Evolutionary conservation across 2,329 filamentous ascomycete species (phyloP), one percentile per base, ranked within the genome.

Genomic region (Didymella glomerata): DNA sequence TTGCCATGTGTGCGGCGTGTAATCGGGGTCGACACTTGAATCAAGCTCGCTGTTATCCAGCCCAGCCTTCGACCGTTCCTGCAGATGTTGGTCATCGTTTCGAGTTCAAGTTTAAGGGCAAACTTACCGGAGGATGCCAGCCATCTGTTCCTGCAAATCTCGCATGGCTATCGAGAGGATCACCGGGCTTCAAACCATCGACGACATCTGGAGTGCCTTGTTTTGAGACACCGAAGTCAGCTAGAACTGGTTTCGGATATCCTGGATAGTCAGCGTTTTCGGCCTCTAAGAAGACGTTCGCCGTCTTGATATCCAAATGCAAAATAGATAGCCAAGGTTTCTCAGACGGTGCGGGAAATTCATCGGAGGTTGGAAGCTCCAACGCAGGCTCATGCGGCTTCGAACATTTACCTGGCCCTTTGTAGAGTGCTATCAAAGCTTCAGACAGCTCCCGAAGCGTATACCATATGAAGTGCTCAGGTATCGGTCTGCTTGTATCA

Each of bases 81-180:
- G 27, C 27, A 9, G 2, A 10, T 28, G 6, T 28, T 10, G 27
- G 8, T 28, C 27, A 28, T 28, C 8, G 27, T 28, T 28, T 8
- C 8, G 27, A 34, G 30, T 11, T 34, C 13, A 16, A 34, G 13
- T 10, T 9, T 7, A 34, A 3, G 3, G 13, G 14, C 2, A 6
- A 3, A 48, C 46, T 48, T 27, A 48, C 46, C 4, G 46, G 46
- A n/a, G 46, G 46, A 4, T 36, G 30, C 46, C 46, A 36, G 22
- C 30, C 30, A 25, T 20, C 11, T 11, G 30, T 48, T 9, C 32
- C 32, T 7, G 8, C 20, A 27, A 48, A 48, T 10, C 46, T 48
- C 13, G 27, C 27, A 28, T 28, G 27, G 8, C 7, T 9, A 8
- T 28, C 4, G 27, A 28, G 8, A 28, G 27, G 27, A 2, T 28